Base-by-base conservation (phyloP, 495 filamentous ascomycete species). In the Cercophora scortea region DNA sequence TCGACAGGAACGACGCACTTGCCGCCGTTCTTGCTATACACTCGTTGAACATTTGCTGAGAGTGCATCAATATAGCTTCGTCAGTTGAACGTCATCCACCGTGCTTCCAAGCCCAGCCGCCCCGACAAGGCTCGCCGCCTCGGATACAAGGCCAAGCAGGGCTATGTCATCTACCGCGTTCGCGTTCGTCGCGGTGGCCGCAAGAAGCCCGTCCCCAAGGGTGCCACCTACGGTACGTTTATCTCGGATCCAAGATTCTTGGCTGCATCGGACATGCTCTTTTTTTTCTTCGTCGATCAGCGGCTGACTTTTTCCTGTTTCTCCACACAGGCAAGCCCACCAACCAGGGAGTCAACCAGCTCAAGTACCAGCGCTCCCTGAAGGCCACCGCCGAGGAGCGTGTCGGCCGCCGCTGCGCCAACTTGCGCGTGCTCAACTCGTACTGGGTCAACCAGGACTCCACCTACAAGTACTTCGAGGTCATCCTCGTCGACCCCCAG, bases 381-480 rank as follows among this genome's bases (percentile, higher is more conserved):
- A 85, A 84, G 70, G 82, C 90, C 63, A 97, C 93, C 61, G 93
- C 93, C 72, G 93, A 98, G 81, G 93, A 97, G 87, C 94, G 93
- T 87, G 92, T 97, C 68, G 93, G 94, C 66, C 90, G 92, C 72
- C 90, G 91, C 69, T 95, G 90, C 79, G 89, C 90, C 78, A 98
- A 98, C 79, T 77, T 98, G 74, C 87, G 93, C 62, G 94, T 99
- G 61, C 84, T 99, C 71, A 99, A 97, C 83, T 96, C 90, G 62
- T 99, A 99, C 89, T 99, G 93, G 93, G 90, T 97, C 85, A 99
- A 99, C 84, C 93, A 99, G 82, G 93, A 99, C 81, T 96, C 91
- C 50, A 97, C 93, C 77, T 99, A 97, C 88, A 99, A 99, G 83
- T 99, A 97, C 85, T 99, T 82, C 79, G 93, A 99, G 79, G 84